Evolutionary conservation across 2,329 filamentous ascomycete species (phyloP), one percentile per base, ranked within the genome.

Genomic region (Cytospora piceicola): DNA sequence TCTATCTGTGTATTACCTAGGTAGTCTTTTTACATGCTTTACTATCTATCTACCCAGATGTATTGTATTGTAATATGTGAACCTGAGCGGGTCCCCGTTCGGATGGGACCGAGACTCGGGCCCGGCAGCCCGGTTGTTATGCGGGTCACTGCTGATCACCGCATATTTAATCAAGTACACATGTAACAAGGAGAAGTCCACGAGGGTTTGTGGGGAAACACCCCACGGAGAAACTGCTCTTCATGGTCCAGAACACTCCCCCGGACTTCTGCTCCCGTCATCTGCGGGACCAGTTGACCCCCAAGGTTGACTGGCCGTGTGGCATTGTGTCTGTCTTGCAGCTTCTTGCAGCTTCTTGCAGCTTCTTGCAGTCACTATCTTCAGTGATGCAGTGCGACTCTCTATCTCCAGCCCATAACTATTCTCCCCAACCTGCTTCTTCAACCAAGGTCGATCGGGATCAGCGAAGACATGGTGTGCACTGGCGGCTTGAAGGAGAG

Each of bases 71-170:
- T 29, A 34, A 14, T 34, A 34, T 34, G 32, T 34, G 36, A 15
- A 39, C 36, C 12, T 42, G 39, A 20, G 39, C 17, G 39, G 15
- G 39, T 42, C 39, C 12, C 20, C 39, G n/a, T 5, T 15, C 15
- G 12, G 11, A 42, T 39, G 36, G 36, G 36, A 22, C 20, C 42
- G 17, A n/a, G n/a, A 4, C 61, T 51, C 61, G 61, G 61, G 53
- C 15, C n/a, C 46, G 46, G 46, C 27, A 29, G 27, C 27, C 27
- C 27, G 27, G 27, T 29, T 29, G 27, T 12, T 49, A 57, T 56
- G 53, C 60, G 52, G 53, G 56, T 57, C 60, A 46, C 51, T 55
- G 59, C 59, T 61, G 59, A 61, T 61, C 59, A 61, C 59, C 46
- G 34, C 49, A 54, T 32, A 34, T 55, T 32, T 55, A 53, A 39